Evolutionary conservation across 441 rosid species (phyloP), one percentile per base, ranked within the genome.

Genomic region (Euphorbia corollata): DNA sequence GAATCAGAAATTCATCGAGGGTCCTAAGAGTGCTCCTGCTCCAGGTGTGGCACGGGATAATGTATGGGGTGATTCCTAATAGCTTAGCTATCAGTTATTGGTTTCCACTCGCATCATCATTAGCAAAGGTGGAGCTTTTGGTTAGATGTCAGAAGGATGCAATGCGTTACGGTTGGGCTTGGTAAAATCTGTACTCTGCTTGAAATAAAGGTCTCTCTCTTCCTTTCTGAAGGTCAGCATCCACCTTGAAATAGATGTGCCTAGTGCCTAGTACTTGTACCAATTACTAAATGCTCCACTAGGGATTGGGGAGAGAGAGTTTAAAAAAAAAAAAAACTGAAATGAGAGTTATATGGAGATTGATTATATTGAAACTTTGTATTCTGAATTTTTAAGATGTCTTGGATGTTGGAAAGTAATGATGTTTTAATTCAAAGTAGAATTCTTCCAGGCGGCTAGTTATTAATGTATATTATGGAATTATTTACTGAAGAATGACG

Each of bases 21-120:
- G 90, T 5, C 97, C 96, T 5, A 94, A 91, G 83, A 83, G 87
- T 64, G 89, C 85, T 72, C 84, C 87, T 66, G 89, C 84, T 72
- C 82, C 87, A 38, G 78, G 79, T 8, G 84, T 85, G 60, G 84
- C 78, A 59, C 89, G 99, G 99, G 99, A 89, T 76, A 90, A 79
- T 77, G 94, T 88, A 15, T 94, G 98, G 99, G 94, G 91, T 22
- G 71, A 53, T 60, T 38, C 18, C 30, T 59, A 73, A 78, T 63
- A 43, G 70, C 72, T 84, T 80, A 74, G 48, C 58, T 54, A 39
- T 56, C 63, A n/a, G 47, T 30, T 20, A 13, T 48, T 4, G 53
- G 4, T 36, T 13, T 20, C 1, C 9, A 12, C 48, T 61, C 2
- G n/a, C 6, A 6, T 53, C 45, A 54, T 68, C n/a, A n/a, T n/a